Evolutionary conservation across 2,329 filamentous ascomycete species (phyloP), one percentile per base, ranked within the genome.

Genomic region (Cephalotrichum gorgonifer): DNA sequence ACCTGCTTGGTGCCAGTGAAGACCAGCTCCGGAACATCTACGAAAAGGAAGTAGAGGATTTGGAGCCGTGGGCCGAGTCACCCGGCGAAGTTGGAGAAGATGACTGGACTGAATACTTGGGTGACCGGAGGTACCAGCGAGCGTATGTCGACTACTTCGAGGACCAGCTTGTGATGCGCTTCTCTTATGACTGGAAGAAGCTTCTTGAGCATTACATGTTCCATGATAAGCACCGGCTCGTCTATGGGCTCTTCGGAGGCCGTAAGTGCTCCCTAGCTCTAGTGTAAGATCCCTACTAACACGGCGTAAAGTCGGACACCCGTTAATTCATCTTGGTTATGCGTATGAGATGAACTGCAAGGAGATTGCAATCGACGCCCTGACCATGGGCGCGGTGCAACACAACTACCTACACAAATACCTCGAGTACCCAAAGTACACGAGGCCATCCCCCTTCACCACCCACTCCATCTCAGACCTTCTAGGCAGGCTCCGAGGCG

Each of bases 141-240:
- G 91, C 89, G 1, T 98, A 84, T 60, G 73, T 98, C 50, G 90
- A 98, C 63, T 97, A 93, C 62, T 97, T 95, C 61, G 93, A 98
- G 63, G 93, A 98, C 62, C 81, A 88, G 58, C 72, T 97, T 27
- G 89, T 87, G 3, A 69, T 78, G 64, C 69, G 71, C 26, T 78
- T 83, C 57, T 74, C 80, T 31, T 97, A 96, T 62, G 79, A 95
- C 60, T 96, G 93, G 88, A 86, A 85, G 60, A 72, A 74, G 48
- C 79, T 95, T 3, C 71, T 94, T 8, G 70, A 80, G 3, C 78
- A 90, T 53, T 97, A 85, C 61, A 66, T 98, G 43, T 86, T 91
- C 54, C 67, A 74, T 39, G 85, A 83, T 30, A 76, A 86, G 46
- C 73, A 86, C 60, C 90, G 91, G 4, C 67, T 98, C 50, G 78